phyloP scores from a whole-genome alignment of 768 basidiomycete genomes.

The Crassisporium funariophilum region DNA sequence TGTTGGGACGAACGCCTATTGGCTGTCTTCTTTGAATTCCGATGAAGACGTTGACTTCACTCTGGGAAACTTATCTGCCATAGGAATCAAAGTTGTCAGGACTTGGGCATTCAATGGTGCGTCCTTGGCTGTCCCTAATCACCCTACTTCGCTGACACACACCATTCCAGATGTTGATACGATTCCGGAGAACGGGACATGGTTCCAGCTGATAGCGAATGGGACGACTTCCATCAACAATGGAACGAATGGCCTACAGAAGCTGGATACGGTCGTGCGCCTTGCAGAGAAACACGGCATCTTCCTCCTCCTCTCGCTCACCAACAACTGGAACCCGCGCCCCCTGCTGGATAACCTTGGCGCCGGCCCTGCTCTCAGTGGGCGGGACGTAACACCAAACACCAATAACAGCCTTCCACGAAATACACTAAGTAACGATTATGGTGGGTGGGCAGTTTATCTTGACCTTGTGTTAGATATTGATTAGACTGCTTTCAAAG shows the following conservation, averaged over 20 bases:
- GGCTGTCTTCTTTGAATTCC: constrained; percentile 57
- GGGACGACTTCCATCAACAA: constrained; percentile 57
- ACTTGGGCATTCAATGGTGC: constrained; percentile 75
- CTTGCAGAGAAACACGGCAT: constrained; percentile 57
- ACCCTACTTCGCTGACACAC: background rate
- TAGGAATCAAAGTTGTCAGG: constrained; percentile 60
- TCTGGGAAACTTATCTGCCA: constrained; percentile 55
- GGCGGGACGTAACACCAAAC: constrained; percentile 31
- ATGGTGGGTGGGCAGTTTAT: constrained; percentile 39
- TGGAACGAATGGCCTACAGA: constrained; percentile 63
- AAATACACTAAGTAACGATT: constrained; percentile 63
- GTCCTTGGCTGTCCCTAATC: constrained; percentile 8
- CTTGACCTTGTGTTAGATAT: constrained; percentile 6
- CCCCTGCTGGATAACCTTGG: constrained; percentile 32
- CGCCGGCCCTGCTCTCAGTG: constrained; percentile 17
- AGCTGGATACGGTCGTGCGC: constrained; percentile 57
- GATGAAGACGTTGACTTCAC: constrained; percentile 60
- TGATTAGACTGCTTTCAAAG: constrained; percentile 29
- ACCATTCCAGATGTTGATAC: constrained; percentile 45
- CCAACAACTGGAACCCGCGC: constrained; percentile 62
- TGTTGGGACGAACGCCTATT: constrained; percentile 65
- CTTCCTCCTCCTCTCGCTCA: constrained; percentile 55
- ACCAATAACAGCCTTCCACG: constrained; percentile 47
- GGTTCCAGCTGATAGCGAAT: constrained; percentile 63
- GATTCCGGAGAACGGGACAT: constrained; percentile 59